phyloP scores from a whole-genome alignment of 2,329 filamentous ascomycete genomes.

The Metarhizium album region DNA sequence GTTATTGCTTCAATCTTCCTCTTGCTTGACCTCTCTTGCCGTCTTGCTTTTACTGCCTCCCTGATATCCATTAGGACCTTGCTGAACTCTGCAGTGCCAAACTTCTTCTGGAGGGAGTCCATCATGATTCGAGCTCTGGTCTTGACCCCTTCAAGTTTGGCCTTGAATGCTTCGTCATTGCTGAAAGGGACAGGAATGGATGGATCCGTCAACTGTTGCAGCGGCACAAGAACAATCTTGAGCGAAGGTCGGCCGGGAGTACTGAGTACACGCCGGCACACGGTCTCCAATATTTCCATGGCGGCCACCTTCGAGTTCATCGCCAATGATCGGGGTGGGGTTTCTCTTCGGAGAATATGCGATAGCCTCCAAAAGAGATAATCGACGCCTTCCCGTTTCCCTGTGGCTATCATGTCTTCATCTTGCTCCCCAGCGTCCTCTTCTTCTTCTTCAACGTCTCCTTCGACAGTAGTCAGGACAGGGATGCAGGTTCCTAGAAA shows the following conservation, averaged over 20 bases:
- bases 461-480: constrained; percentile 24
- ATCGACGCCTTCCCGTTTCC: constrained; percentile 38
- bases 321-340: constrained; percentile 48
- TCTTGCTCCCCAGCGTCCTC: constrained; percentile 34
- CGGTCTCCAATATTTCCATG: constrained; percentile 61
- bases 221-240: constrained; percentile 44
- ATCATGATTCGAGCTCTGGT: constrained; percentile 66
- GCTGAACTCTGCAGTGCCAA: constrained; percentile 75
- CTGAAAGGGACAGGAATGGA: constrained; percentile 62
- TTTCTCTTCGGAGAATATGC: constrained; percentile 67
- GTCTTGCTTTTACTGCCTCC: constrained; percentile 57
- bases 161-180: constrained; percentile 57
- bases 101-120: constrained; percentile 70
- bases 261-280: constrained; percentile 50
- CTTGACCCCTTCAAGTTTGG: constrained; percentile 59
- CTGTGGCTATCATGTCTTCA: constrained; percentile 22
- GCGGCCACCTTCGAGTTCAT: constrained; percentile 66
- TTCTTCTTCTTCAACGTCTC: constrained; percentile 30
- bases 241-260: constrained; percentile 52
- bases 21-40: constrained; percentile 70
- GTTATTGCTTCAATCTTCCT: constrained; percentile 79
- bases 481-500: constrained; percentile 59
- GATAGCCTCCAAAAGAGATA: constrained; percentile 74
- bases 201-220: constrained; percentile 78
- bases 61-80: constrained; percentile 61